Conservation (phyloP, 2,329 filamentous ascomycete species). For the Triangularia verruculosa region DNA sequence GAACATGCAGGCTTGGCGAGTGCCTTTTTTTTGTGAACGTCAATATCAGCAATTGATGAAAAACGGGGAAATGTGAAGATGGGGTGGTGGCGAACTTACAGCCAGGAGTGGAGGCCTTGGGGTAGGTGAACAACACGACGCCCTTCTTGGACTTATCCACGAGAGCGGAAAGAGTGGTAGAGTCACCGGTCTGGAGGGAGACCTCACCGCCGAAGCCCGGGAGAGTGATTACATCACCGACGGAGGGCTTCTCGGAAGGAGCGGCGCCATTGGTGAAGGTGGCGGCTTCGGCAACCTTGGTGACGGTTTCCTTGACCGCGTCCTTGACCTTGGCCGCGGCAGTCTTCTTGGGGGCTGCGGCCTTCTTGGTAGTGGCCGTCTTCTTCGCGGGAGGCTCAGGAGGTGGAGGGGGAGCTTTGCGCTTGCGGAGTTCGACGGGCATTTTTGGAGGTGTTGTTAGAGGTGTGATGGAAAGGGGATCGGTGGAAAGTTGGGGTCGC, state of each 20-base stretch:
- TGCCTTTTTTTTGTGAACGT: constrained; percentile 56
- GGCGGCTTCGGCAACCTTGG: constrained; percentile 21
- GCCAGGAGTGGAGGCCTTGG: constrained; percentile 88
- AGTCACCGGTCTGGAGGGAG: constrained; percentile 78
- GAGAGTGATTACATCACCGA: constrained; percentile 55
- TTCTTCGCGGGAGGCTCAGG: constrained; percentile 49
- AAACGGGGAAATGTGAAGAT: neutral
- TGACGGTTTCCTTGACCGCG: constrained; percentile 14
- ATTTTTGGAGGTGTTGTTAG: constrained; percentile 35
- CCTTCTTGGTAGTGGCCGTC: constrained; percentile 30
- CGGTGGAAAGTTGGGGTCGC: constrained; percentile 6
- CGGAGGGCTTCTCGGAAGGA: constrained; percentile 42
- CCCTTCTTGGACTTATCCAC: constrained; percentile 80
- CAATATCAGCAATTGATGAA: neutral
- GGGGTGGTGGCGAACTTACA: constrained; percentile 59
- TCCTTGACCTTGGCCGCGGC: constrained; percentile 22
- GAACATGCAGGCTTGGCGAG: constrained; percentile 89
- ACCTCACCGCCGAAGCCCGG: constrained; percentile 67
- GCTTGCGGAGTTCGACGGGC: constrained; percentile 59
- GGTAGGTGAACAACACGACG: constrained; percentile 92
- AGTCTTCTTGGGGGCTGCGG: constrained; percentile 17
- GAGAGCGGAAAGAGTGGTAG: constrained; percentile 75
- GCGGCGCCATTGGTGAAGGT: constrained; percentile 25
- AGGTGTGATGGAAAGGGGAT: constrained; percentile 13
- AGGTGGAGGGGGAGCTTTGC: constrained; percentile 52